Evolutionary conservation across 345 rosid species (phyloP).

Genomic region (Populus euphratica): DNA sequence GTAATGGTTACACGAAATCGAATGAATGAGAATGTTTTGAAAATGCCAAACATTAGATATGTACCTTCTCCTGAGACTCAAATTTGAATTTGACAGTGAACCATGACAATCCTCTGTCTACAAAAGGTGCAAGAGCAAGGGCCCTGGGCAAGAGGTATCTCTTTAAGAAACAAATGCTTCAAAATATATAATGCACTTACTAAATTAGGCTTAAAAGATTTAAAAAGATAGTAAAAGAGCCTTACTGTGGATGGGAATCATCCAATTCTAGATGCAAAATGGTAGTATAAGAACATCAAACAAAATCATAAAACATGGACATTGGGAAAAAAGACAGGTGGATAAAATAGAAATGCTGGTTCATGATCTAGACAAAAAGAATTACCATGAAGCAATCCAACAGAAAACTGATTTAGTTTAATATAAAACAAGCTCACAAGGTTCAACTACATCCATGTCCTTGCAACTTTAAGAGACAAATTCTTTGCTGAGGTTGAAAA

Average conservation of each 20-base stretch:
- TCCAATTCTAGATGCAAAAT: neutral
- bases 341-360: neutral
- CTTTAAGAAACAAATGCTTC: neutral
- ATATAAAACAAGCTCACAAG: no score
- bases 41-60: constrained; percentile 3
- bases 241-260: neutral
- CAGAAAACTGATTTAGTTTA: no score
- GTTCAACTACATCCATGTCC: no score
- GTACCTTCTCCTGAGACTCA: constrained; percentile 69
- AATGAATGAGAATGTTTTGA: neutral
- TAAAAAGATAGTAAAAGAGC: neutral
- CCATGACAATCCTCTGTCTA: constrained; percentile 79
- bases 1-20: neutral
- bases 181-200: neutral
- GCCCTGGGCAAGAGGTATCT: constrained; percentile 48
- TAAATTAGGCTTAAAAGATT: neutral
- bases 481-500: no score
- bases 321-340: neutral
- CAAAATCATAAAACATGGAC: neutral
- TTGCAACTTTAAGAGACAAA: no score
- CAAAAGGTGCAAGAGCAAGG: constrained; percentile 87
- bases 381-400: no score
- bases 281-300: neutral
- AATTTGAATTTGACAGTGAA: constrained; percentile 64
- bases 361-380: neutral